phyloP scores from a whole-genome alignment of 2,329 filamentous ascomycete genomes.

The Balansia obtecta region DNA sequence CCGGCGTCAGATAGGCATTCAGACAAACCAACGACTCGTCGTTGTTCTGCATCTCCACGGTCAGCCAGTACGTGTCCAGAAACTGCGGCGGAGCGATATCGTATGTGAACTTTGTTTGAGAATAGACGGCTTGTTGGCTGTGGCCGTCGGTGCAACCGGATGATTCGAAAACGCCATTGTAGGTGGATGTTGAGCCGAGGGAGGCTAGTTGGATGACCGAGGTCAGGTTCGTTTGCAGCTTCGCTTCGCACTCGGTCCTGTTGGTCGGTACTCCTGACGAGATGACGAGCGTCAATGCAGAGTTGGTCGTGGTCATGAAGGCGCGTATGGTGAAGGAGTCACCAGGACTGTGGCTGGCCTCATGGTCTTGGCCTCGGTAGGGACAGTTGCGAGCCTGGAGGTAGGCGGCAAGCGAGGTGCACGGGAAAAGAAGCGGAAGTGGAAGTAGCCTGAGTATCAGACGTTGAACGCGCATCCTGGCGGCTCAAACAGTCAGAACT shows the following conservation, averaged over 20 bases:
- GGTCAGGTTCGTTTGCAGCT: background rate
- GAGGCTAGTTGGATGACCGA: background rate
- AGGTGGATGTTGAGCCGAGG: background rate
- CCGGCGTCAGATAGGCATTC: conserved; percentile 2
- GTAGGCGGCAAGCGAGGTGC: background rate
- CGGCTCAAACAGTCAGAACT: background rate
- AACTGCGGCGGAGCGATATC: background rate
- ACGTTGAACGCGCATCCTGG: background rate
- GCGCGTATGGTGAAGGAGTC: background rate
- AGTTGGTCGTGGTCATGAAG: background rate
- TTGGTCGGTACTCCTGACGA: background rate
- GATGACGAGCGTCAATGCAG: background rate
- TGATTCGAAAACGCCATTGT: background rate
- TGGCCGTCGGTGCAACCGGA: background rate
- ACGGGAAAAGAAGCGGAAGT: background rate
- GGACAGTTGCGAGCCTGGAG: background rate
- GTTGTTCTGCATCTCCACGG: background rate
- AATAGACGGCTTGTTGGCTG: background rate
- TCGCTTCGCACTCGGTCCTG: background rate
- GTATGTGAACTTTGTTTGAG: background rate
- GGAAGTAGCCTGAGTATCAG: background rate
- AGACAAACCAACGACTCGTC: background rate
- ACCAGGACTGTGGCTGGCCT: background rate
- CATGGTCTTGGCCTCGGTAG: background rate
- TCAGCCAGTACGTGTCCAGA: conserved; percentile 1